Base-by-base conservation (phyloP, 805 yeast species). In the Schwanniomyces vanrijiae region DNA sequence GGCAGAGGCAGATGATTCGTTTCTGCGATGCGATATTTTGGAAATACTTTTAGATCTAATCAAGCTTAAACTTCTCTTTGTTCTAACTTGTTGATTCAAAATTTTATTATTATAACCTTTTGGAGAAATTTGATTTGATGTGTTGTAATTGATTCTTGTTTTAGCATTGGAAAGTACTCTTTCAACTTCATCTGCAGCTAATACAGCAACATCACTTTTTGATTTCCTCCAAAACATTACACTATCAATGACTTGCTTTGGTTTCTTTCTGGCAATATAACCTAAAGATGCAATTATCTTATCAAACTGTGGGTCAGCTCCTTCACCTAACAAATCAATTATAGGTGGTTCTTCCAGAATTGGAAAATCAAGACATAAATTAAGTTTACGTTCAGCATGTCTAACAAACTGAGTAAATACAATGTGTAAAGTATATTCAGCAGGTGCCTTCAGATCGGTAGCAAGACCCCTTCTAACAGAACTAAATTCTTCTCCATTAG, bases 171-270 rank as follows among this genome's bases (percentile, higher is more conserved):
- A 38, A 25, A 65, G 39, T 2, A 59, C 60, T 39, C 62, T 59
- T 35, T 73, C 78, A 13, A 73, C 70, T 45, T 73, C 77, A 1
- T 61, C 50, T 2, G 74, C 70, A 2, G 77, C 78, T 65, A 73
- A 59, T 4, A 68, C 58, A 1, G 96, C 89, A 3, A 87, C 84
- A 56, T 92, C 98, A 11, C 95, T 84, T 64, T 94, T 94, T 1
- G 92, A 82, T 62, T 92, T 89, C 50, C 98, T 78, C 99, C 99
- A 94, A 62, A 88, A 91, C 98, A 94, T 91, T 49, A 94, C 96
- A 5, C 96, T 90, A 64, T 94, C 99, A 28, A 95, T 90, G 1
- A 94, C 97, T 0, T 97, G 96, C 60, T 90, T 91, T 0, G 98
- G 97, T 54, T 90, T 88, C 21, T 85, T 77, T 47, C 90, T 78